Conservation (phyloP, 371 early-diverging fungal species). For the Syncephalastrum contaminatum region DNA sequence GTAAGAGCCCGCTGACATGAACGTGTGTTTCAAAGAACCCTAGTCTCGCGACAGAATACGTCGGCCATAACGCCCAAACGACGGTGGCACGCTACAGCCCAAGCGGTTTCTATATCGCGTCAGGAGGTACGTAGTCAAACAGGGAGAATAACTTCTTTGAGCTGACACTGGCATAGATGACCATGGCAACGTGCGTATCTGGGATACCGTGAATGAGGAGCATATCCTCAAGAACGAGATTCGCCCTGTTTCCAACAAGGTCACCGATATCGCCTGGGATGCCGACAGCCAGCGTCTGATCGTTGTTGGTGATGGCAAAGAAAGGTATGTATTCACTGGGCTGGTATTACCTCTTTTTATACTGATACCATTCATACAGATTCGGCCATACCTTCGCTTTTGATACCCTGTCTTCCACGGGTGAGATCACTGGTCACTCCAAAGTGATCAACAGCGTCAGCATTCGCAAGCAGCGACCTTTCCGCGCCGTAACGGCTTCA, state of each 20-base stretch:
- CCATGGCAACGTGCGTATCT: constrained; percentile 88
- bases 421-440: constrained; percentile 90
- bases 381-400: constrained; percentile 89
- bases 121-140: constrained; percentile 67
- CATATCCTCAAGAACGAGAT: constrained; percentile 86
- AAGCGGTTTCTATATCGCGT: constrained; percentile 93
- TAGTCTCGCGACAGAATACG: constrained; percentile 78
- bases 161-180: constrained; percentile 55
- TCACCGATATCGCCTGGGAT: constrained; percentile 95
- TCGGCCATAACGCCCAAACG: constrained; percentile 73
- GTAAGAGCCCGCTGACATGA: background rate
- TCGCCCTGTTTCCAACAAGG: constrained; percentile 68
- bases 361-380: constrained; percentile 24
- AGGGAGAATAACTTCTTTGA: no score
- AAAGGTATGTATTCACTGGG: constrained; percentile 43
- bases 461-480: constrained; percentile 83
- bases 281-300: constrained; percentile 91
- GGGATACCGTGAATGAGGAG: constrained; percentile 87
- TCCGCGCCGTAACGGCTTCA: constrained; percentile 90
- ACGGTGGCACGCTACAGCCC: constrained; percentile 92
- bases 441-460: constrained; percentile 85
- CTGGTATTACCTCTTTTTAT: background rate
- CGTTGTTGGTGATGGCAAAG: constrained; percentile 95
- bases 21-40: constrained; percentile 63
- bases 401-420: constrained; percentile 90